Percentiles rank a stretch among this genome's conserved stretches.
Evolutionary conservation across 345 rosid genomes (phyloP).

Genomic region (Raphanus raphanistrum): DNA sequence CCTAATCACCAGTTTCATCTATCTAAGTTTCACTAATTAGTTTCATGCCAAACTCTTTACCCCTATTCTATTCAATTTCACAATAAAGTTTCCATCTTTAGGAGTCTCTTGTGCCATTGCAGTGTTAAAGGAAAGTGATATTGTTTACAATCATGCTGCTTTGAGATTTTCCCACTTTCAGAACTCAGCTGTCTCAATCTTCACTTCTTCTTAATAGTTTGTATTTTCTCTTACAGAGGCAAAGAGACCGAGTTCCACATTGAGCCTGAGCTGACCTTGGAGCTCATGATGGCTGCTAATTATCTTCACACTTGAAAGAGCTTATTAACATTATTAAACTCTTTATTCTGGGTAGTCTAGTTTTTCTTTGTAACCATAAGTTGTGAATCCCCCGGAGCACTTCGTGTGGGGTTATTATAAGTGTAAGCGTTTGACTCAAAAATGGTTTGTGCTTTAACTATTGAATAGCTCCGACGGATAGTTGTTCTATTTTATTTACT

Average conservation of each 20-base stretch:
- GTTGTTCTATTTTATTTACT: background rate
- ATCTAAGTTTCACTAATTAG: background rate
- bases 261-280: constrained; percentile 70
- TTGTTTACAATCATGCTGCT: background rate
- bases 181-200: background rate
- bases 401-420: background rate
- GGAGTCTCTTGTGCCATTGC: background rate
- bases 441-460: background rate
- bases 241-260: constrained; percentile 67
- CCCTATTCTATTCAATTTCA: background rate
- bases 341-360: constrained; percentile 7
- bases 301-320: constrained; percentile 58
- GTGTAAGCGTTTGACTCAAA: background rate
- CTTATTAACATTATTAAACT: background rate
- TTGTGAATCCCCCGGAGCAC: constrained; percentile 19
- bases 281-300: constrained; percentile 81
- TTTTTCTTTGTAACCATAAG: background rate
- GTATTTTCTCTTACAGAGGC: constrained; percentile 43
- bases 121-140: background rate
- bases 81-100: background rate
- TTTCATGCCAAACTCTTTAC: background rate
- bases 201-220: background rate
- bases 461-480: constrained; percentile 9
- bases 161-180: background rate
- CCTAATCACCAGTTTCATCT: background rate